A percentile compares a stretch with the other conserved stretches of the same genome.
These are phyloP conservation scores for Brettanomyces nanus DNA, from an alignment of 805 yeast genomes.

Conservation along the genomic window DNA sequence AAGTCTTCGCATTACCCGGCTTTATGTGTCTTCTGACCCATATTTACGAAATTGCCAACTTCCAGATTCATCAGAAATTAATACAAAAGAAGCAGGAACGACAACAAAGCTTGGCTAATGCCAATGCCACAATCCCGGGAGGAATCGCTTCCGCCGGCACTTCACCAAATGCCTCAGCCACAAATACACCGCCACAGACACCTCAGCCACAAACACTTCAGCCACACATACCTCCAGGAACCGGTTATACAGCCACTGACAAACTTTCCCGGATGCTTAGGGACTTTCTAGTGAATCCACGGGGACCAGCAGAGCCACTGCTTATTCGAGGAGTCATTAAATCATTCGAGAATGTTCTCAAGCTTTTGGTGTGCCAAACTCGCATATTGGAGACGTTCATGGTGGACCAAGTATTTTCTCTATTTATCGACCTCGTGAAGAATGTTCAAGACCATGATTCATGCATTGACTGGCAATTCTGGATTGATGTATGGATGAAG, in stretches of 20 bases:
- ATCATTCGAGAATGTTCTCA: constrained; percentile 17
- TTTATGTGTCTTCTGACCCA: constrained; percentile 37
- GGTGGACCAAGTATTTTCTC: constrained; percentile 18
- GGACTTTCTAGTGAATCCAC: constrained; percentile 26
- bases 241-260: constrained; percentile 11
- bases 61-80: constrained; percentile 14
- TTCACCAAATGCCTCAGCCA: neutral
- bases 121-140: neutral
- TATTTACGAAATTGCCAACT: constrained; percentile 30
- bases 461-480: constrained; percentile 62
- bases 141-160: neutral
- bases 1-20: constrained; percentile 34
- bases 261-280: constrained; percentile 28
- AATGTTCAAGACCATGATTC: constrained; percentile 9
- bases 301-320: constrained; percentile 23
- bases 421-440: constrained; percentile 18
- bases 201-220: constrained; percentile 4
- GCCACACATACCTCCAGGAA: constrained; percentile 9
- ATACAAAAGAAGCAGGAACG: constrained; percentile 1
- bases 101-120: constrained; percentile 1
- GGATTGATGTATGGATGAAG: constrained; percentile 53
- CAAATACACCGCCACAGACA: neutral
- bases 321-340: constrained; percentile 15
- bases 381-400: constrained; percentile 16
- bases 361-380: constrained; percentile 17